These are phyloP conservation scores for Kurtzmaniella natalensis DNA, from an alignment of 1,139 yeast species.

Conservation along the genomic window DNA sequence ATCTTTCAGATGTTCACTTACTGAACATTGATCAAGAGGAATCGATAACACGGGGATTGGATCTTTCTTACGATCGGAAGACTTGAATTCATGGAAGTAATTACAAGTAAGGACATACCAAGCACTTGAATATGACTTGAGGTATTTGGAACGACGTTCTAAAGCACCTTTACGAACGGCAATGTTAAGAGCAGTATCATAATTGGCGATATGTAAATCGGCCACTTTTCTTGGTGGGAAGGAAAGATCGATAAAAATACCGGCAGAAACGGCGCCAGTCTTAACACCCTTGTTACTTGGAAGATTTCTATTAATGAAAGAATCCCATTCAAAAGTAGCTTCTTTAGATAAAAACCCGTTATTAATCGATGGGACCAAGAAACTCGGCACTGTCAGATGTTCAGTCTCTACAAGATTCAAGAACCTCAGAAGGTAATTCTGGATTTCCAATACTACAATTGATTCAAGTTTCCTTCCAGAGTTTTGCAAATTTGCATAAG, in stretches of 20 bases:
- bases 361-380: constrained; percentile 62
- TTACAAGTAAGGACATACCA: constrained; percentile 90
- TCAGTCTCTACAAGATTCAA: constrained; percentile 66
- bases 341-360: constrained; percentile 75
- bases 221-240: constrained; percentile 64
- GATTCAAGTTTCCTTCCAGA: constrained; percentile 88
- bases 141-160: constrained; percentile 86
- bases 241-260: constrained; percentile 71
- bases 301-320: constrained; percentile 68
- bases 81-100: constrained; percentile 85
- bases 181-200: constrained; percentile 63
- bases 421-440: constrained; percentile 70
- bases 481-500: constrained; percentile 78
- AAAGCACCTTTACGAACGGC: constrained; percentile 76
- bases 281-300: constrained; percentile 19
- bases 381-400: constrained; percentile 62
- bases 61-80: constrained; percentile 77
- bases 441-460: constrained; percentile 82
- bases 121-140: constrained; percentile 84
- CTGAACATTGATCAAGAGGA: constrained; percentile 73
- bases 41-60: constrained; percentile 85
- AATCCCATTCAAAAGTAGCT: constrained; percentile 84
- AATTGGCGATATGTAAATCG: constrained; percentile 63
- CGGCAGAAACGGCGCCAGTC: constrained; percentile 17
- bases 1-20: constrained; percentile 76